phyloP scores from a whole-genome alignment of 163 green algal species.

The Scenedesmus sp. region DNA sequence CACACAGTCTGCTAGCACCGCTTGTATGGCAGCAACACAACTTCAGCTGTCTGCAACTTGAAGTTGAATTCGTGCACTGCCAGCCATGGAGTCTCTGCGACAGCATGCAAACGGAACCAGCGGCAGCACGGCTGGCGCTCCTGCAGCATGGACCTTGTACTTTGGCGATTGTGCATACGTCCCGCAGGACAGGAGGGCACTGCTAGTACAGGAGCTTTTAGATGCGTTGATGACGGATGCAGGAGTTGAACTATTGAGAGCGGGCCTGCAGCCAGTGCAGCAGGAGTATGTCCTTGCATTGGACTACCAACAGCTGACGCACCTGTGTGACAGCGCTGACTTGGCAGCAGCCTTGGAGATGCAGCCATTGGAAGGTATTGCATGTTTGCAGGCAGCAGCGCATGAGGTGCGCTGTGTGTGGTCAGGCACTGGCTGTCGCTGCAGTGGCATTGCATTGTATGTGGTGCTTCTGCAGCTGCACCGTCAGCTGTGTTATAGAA shows the following conservation, averaged over 20 bases:
- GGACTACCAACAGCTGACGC: constrained; percentile 60
- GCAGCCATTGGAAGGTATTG: constrained; percentile 75
- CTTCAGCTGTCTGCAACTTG: neutral
- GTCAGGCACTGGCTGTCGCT: neutral
- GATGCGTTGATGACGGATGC: constrained; percentile 4
- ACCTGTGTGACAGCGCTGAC: constrained; percentile 57
- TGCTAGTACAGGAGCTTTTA: constrained; percentile 64
- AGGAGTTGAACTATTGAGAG: constrained; percentile 41
- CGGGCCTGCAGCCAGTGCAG: neutral
- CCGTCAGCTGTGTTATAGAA: neutral
- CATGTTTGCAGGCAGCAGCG: constrained; percentile 72
- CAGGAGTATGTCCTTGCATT: constrained; percentile 54
- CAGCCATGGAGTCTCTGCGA: neutral
- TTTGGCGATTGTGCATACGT: constrained; percentile 60
- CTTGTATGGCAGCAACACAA: neutral
- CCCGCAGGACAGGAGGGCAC: constrained; percentile 61
- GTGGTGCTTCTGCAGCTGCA: neutral
- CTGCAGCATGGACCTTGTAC: constrained; percentile 56
- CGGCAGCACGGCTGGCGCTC: neutral
- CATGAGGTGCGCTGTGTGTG: constrained; percentile 68
- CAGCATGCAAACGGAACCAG: neutral
- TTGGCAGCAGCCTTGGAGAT: constrained; percentile 74
- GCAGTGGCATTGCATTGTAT: neutral
- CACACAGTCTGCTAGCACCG: neutral
- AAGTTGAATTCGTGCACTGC: no score